Conservation (phyloP, 257 asterid genomes). For the Salvia miltiorrhiza region DNA sequence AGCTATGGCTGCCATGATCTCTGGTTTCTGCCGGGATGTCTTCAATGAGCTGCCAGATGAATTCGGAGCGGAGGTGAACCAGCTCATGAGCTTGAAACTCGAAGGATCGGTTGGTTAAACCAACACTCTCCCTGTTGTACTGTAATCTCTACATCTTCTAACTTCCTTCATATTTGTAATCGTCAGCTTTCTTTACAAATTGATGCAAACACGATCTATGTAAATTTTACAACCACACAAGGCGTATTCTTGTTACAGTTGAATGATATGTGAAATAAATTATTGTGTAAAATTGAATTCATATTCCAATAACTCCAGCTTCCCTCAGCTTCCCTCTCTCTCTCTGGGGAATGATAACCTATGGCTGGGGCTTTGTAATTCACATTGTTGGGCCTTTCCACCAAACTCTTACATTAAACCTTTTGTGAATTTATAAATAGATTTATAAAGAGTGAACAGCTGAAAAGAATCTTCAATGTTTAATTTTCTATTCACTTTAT, state of each 20-base stretch:
- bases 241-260: constrained; percentile 15
- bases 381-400: no score
- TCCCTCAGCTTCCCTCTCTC: no score
- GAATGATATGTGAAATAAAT: constrained; percentile 14
- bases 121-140: not conserved
- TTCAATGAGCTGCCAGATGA: constrained; percentile 91
- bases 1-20: constrained; percentile 98
- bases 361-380: no score
- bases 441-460: no score
- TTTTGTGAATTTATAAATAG: no score
- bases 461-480: no score
- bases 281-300: not conserved
- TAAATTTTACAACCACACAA: constrained; percentile 10
- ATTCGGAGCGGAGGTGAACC: constrained; percentile 94
- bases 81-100: constrained; percentile 91
- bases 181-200: not conserved
- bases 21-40: constrained; percentile 90
- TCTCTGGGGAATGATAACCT: no score
- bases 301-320: not conserved
- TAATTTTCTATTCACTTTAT: no score
- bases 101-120: constrained; percentile 88
- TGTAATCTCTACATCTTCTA: constrained; percentile 9
- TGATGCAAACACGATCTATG: constrained; percentile 9
- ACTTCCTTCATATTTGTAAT: not conserved
- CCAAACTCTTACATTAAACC: no score